Base-by-base conservation (phyloP, 208 protist genomes). In the Trypanosoma mega region DNA sequence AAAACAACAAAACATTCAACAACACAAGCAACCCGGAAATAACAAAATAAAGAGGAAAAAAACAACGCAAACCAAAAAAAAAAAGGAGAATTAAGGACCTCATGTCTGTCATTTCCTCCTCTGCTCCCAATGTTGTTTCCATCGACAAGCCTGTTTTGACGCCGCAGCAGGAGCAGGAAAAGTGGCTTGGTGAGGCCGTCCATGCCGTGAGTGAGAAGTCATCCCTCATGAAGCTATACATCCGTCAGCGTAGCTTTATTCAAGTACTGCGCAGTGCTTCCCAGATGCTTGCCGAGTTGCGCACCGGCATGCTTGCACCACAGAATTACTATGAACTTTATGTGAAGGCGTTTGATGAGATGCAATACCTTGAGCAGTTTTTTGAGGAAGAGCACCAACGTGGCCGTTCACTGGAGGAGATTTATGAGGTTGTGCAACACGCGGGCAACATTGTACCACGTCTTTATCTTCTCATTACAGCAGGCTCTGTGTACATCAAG, bases 291-390 rank as follows among this genome's bases (percentile, higher is more conserved):
- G 78, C 72, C 14, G 98, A 99, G 78, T 85, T 99, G 7, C 78
- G 96, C 55, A 99, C 95, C 1, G 83, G 76, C 20, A 18, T 92
- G 14, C 83, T 99, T 4, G 82, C 93, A 12, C 98, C 98, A 36
- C 98, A 99, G 66, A 87, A 92, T 63, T 99, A 99, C 78, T 99
- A 99, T 75, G 94, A 98, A 58, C 85, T 99, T 0, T 99, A 98
- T 76, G 91, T 98, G 67, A 81, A 75, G 26, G 91, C 97, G 2
- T 98, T 94, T 56, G 89, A 97, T 57, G 80, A 97, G 66, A 64
- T 99, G 48, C 74, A 91, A 24, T 51, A 85, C 41, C 74, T 99
- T 6, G 81, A 96, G 64, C 61, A 60, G 12, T 97, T 87, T 66
- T 81, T 99, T 20, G 62, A 70, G 21, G 92, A 98, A 9, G 87